Evolutionary conservation across 192 early-diverging fungal species (phyloP), one percentile per base, ranked within the genome.

Genomic region (Umbelopsis sp.): DNA sequence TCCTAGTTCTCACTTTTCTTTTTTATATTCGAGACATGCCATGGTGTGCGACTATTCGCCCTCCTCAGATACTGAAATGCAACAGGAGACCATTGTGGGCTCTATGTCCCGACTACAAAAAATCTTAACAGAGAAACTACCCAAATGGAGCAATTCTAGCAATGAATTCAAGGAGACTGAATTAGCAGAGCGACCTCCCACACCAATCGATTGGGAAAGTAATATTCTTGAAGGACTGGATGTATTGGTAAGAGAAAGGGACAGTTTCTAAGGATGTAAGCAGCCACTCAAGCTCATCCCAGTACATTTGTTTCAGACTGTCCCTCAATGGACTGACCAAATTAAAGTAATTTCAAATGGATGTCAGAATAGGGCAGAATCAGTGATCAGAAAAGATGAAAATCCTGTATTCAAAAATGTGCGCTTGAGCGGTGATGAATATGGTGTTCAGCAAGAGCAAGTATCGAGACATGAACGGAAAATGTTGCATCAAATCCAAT

Each of bases 401-500:
- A 67, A 70, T 54, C 68, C 69, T 43, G 45, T 74, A 3, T 17
- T 65, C 44, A 47, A 70, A 51, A 31, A 66, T 69, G 16, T 62
- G 41, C 31, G 43, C 34, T 4, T 43, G 22, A 32, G 59, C 59
- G 10, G 59, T 26, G 32, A 41, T 53, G 45, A 38, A 54, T 16
- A 22, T 26, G 45, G 49, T 25, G 22, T 26, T 45, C 52, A 29
- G 41, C 20, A 31, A 16, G 43, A 53, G 32, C 12, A n/a, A n/a
- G 16, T 56, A 32, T 20, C 69, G 49, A 67, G 47, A 38, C 47
- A 74, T 25, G 56, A 74, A 66, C 54, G 69, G 59, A 78, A 74
- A 41, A 85, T 84, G 85, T 65, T 88, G 43, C 82, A 84, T 44
- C 82, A 87, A 65, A 82, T 85, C 21, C 87, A 88, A 72, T 79